These are phyloP conservation scores for Aureobasidium sp. DNA, from an alignment of 2,329 filamentous ascomycete genomes.

Conservation along the genomic window DNA sequence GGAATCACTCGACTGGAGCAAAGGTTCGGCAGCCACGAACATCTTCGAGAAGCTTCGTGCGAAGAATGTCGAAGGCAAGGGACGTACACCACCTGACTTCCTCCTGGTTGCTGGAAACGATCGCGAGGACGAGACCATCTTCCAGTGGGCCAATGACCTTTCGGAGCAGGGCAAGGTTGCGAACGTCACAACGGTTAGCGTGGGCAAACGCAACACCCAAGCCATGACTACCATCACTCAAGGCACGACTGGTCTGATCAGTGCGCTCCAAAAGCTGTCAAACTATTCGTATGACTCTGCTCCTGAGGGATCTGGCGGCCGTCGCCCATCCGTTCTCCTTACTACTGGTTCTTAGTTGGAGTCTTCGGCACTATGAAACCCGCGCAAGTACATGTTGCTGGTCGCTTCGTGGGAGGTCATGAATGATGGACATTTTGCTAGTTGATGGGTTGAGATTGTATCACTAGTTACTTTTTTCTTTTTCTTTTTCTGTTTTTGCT, in stretches of 20 bases:
- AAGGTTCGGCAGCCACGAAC: constrained; percentile 69
- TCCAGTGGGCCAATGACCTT: constrained; percentile 84
- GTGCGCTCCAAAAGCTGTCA: constrained; percentile 7
- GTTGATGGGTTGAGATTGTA: neutral
- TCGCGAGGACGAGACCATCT: constrained; percentile 87
- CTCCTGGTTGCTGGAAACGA: constrained; percentile 84
- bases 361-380: neutral
- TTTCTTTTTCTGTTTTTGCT: neutral
- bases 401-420: neutral
- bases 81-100: constrained; percentile 57
- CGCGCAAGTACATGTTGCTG: neutral
- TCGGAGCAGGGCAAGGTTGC: constrained; percentile 40
- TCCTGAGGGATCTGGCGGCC: neutral
- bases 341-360: constrained; percentile 2
- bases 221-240: constrained; percentile 79
- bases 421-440: neutral
- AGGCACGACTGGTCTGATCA: constrained; percentile 59
- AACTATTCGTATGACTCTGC: neutral
- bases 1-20: constrained; percentile 79
- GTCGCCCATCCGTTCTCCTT: constrained; percentile 8
- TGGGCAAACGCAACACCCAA: constrained; percentile 81
- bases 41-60: constrained; percentile 49
- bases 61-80: constrained; percentile 25
- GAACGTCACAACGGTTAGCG: constrained; percentile 73
- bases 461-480: neutral